phyloP scores from a whole-genome alignment of 352 stramenopile species.

The Pythium inflatum region DNA sequence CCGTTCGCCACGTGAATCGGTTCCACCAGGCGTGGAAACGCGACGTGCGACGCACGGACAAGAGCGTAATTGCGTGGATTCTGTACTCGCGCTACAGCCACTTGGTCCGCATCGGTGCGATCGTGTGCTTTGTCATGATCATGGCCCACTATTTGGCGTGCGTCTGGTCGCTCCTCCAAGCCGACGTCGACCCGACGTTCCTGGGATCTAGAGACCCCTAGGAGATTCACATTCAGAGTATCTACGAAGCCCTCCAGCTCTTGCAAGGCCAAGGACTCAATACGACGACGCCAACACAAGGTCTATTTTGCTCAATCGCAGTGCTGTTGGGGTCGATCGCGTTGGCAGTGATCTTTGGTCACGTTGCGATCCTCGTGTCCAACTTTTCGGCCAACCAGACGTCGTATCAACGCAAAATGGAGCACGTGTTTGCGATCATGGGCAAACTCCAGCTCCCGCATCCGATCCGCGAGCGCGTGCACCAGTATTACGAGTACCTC shows the following conservation, averaged over 20 bases:
- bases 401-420: neutral
- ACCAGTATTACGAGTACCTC: constrained; percentile 47
- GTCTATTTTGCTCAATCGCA: no score
- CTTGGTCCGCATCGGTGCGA: constrained; percentile 43
- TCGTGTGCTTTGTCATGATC: constrained; percentile 46
- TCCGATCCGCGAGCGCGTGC: constrained; percentile 33
- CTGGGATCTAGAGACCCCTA: no score
- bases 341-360: constrained; percentile 32
- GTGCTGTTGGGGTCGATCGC: constrained; percentile 72
- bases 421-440: constrained; percentile 38
- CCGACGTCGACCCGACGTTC: neutral
- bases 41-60: no score
- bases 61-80: constrained; percentile 43
- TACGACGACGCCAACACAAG: constrained; percentile 42
- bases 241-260: constrained; percentile 53
- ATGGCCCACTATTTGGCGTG: constrained; percentile 61
- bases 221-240: no score
- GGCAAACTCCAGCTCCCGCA: constrained; percentile 33
- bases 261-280: constrained; percentile 57
- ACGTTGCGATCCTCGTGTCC: neutral
- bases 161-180: neutral
- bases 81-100: constrained; percentile 58
- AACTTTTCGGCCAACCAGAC: neutral
- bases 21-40: no score
- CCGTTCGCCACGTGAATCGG: no score